A percentile compares a stretch with the other conserved stretches of the same genome.
These are phyloP conservation scores for Kwoniella shivajii DNA, from an alignment of 1,284 basidiomycete species.

Conservation along the genomic window DNA sequence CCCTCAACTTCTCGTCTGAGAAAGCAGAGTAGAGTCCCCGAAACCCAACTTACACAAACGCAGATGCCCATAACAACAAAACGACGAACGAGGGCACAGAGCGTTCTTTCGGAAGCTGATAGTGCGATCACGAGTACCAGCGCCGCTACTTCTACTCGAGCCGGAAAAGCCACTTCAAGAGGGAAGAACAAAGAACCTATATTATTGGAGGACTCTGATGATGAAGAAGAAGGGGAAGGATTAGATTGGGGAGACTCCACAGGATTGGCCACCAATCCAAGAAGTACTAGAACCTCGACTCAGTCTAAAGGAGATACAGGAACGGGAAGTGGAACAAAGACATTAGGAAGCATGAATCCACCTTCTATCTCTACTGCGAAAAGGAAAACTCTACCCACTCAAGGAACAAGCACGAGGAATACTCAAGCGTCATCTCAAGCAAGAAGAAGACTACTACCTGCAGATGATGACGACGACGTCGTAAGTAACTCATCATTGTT, in stretches of 20 bases:
- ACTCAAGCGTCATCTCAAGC: neutral
- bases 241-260: constrained; percentile 18
- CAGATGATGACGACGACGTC: constrained; percentile 23
- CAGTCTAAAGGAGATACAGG: neutral
- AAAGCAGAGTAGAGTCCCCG: constrained; percentile 8
- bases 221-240: constrained; percentile 34
- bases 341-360: constrained; percentile 7
- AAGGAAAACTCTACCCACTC: too few relatives aligned
- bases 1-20: constrained; percentile 8
- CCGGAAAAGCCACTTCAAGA: neutral
- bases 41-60: constrained; percentile 2
- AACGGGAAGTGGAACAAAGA: constrained; percentile 19
- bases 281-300: neutral
- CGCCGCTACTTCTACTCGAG: constrained; percentile 1
- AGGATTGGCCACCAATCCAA: neutral
- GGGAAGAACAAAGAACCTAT: constrained; percentile 17
- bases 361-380: constrained; percentile 7
- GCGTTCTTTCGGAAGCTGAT: constrained; percentile 33
- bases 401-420: neutral
- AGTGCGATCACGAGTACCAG: constrained; percentile 13
- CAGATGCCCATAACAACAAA: constrained; percentile 7
- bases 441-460: constrained; percentile 23
- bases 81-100: constrained; percentile 31
- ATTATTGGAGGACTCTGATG: constrained; percentile 31
- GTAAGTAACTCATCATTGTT: constrained; percentile 12